Percentiles rank a stretch among this genome's conserved stretches.
Conservation (phyloP, 805 yeast genomes). For the Candida piceae region DNA sequence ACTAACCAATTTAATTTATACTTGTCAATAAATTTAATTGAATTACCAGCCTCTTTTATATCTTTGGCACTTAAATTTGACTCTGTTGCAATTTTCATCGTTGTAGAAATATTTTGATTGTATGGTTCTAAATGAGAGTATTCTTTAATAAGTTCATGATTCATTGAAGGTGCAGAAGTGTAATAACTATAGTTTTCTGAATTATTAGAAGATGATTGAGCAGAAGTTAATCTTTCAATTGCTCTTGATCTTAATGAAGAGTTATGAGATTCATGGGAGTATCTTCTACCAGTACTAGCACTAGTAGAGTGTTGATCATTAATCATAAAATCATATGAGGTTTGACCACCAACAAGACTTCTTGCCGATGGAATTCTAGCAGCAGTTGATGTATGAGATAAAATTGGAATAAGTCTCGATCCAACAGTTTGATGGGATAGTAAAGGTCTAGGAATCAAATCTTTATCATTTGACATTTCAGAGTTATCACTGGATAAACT, state of each 20-base stretch:
- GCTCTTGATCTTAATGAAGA: slow-evolving; percentile 4
- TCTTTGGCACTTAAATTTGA: slow-evolving; percentile 27
- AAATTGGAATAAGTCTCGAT: neutral
- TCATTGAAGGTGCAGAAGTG: slow-evolving; percentile 18
- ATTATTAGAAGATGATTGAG: slow-evolving; percentile 3
- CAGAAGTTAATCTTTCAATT: slow-evolving; percentile 3
- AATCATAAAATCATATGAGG: neutral
- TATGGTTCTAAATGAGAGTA: slow-evolving; percentile 31
- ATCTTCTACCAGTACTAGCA: neutral
- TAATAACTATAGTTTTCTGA: slow-evolving; percentile 3
- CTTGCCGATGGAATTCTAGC: slow-evolving; percentile 31
- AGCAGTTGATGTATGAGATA: slow-evolving; percentile 8
- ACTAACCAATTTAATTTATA: slow-evolving; percentile 27
- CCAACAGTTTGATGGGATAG: slow-evolving; percentile 2
- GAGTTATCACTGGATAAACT: slow-evolving; percentile 12
- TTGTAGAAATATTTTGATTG: slow-evolving; percentile 25
- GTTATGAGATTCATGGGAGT: slow-evolving; percentile 1
- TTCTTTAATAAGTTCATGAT: slow-evolving; percentile 29
- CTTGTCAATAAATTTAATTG: slow-evolving; percentile 23
- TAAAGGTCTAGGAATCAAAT: slow-evolving; percentile 13
- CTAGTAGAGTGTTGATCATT: neutral
- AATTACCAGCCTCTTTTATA: slow-evolving; percentile 20
- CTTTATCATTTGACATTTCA: neutral
- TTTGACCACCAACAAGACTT: slow-evolving; percentile 5
- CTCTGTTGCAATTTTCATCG: slow-evolving; percentile 30